Evolutionary conservation across 768 basidiomycete genomes (phyloP).

Genomic region (Leccinum disarticulatum): DNA sequence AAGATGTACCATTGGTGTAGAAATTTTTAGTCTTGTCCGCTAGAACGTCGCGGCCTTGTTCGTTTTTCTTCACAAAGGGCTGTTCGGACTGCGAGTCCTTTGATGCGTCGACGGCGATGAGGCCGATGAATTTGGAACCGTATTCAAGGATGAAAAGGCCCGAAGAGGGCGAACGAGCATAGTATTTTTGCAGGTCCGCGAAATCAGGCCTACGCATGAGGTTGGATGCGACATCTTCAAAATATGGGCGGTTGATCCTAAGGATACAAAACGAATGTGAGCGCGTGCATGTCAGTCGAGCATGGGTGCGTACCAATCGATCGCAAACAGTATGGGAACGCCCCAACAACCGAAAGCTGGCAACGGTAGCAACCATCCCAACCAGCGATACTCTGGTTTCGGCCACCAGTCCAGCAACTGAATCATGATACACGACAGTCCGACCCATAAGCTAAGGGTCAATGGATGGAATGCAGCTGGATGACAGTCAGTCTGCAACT

Average conservation of each 20-base stretch:
- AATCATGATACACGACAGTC: constrained; percentile 56
- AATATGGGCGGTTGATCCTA: constrained; percentile 70
- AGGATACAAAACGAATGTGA: background rate
- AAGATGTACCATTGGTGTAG: constrained; percentile 38
- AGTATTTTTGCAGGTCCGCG: constrained; percentile 50
- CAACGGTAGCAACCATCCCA: constrained; percentile 58
- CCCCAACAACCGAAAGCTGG: constrained; percentile 65
- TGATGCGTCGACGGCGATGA: constrained; percentile 70
- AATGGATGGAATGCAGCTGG: constrained; percentile 59
- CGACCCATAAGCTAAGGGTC: constrained; percentile 61
- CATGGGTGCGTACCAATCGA: constrained; percentile 60
- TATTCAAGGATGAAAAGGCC: constrained; percentile 72
- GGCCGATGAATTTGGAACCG: constrained; percentile 56
- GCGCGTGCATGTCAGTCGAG: background rate
- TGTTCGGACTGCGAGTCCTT: constrained; percentile 37
- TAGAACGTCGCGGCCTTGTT: constrained; percentile 12
- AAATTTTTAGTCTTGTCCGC: constrained; percentile 15
- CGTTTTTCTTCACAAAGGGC: constrained; percentile 21
- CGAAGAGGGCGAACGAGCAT: constrained; percentile 59
- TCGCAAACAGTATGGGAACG: constrained; percentile 60
- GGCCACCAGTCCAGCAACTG: constrained; percentile 73
- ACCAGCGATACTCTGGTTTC: constrained; percentile 37
- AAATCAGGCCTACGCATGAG: constrained; percentile 60
- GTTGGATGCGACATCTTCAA: constrained; percentile 54
- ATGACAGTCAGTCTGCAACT: background rate